These are phyloP conservation scores for Trichosporon sp. DNA, from an alignment of 1,284 basidiomycete species.

Conservation along the genomic window DNA sequence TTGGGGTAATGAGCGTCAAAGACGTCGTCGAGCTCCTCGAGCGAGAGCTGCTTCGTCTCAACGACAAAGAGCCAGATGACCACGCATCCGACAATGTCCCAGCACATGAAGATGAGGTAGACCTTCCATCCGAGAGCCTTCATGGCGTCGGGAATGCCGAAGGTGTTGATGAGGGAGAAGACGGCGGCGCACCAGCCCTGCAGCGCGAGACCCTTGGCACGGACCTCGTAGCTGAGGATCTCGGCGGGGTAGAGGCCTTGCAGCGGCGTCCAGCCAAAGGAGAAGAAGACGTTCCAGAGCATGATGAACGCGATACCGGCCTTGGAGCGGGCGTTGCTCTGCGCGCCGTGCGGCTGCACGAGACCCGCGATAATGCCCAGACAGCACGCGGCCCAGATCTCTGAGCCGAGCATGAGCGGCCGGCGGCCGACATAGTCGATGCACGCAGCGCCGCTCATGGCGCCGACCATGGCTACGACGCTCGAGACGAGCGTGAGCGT, in stretches of 20 bases:
- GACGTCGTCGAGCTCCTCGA: conserved; percentile 64
- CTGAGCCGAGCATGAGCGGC: conserved; percentile 36
- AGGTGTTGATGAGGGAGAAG: conserved; percentile 44
- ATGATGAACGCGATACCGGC: conserved; percentile 44
- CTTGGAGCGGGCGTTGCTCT: conserved; percentile 33
- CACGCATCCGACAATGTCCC: conserved; percentile 63
- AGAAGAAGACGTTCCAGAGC: conserved; percentile 40
- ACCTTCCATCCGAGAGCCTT: conserved; percentile 47
- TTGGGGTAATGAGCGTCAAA: conserved; percentile 54
- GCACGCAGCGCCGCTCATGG: conserved; percentile 37
- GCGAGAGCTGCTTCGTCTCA: conserved; percentile 60
- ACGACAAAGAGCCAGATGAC: conserved; percentile 64
- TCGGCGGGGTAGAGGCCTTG: conserved; percentile 64
- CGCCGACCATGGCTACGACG: conserved; percentile 39
- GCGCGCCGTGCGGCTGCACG: conserved; percentile 31
- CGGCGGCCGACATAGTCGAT: conserved; percentile 43
- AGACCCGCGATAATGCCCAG: conserved; percentile 42
- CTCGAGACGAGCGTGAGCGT: conserved; percentile 42
- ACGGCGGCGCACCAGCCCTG: conserved; percentile 35
- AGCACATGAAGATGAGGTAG: conserved; percentile 62
- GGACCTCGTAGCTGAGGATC: conserved; percentile 61
- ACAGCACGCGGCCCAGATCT: conserved; percentile 5
- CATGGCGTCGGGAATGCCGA: conserved; percentile 44
- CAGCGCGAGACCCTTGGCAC: conserved; percentile 60
- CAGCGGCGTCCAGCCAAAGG: conserved; percentile 64